Base-by-base conservation (phyloP, 768 basidiomycete genomes). In the Suillus weaverae region DNA sequence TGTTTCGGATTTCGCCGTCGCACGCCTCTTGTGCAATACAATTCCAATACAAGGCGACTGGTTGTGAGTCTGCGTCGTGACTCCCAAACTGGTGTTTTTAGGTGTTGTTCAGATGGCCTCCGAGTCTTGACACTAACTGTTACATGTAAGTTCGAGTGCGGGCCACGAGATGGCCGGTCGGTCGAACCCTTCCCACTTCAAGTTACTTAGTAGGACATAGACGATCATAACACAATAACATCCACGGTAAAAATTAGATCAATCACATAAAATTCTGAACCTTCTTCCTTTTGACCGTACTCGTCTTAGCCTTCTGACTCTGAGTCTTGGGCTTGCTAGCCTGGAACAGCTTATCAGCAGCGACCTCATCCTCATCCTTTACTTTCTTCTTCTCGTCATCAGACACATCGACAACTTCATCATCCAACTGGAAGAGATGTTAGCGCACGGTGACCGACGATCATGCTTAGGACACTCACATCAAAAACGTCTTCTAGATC, bases 401-500 rank as follows among this genome's bases (percentile, higher is more conserved):
- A 22, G 86, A 83, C 0, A 63, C 76, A 1, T 83, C 89, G 0
- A 60, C 71, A 33, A 77, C 73, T 22, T 80, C 79, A 56, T 84
- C 85, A 32, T 85, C 84, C 69, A 80, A 72, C 84, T 81, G 62
- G 11, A 36, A 53, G 51, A 48, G 7, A 30, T 43, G 3, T n/a
- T 55, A 54, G 56, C 26, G 41, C 32, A 59, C 32, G 50, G 41
- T 51, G 22, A 41, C 26, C 26, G 26, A 2, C 5, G 18, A 44
- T 20, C 35, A 38, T 35, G 50, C 20, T 4, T 44, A 1, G 41
- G 59, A 36, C 4, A 77, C 87, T 72, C 67, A 93, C 90, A 68
- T 92, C 94, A 67, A 89, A 91, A 0, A 89, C 95, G 60, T 99
- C 97, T 73, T 98, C 97, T 22, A 95, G 82, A 78, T 99, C 97